Evolutionary conservation across 2,329 filamentous ascomycete genomes (phyloP).

Genomic region (Fusarium armeniacum): DNA sequence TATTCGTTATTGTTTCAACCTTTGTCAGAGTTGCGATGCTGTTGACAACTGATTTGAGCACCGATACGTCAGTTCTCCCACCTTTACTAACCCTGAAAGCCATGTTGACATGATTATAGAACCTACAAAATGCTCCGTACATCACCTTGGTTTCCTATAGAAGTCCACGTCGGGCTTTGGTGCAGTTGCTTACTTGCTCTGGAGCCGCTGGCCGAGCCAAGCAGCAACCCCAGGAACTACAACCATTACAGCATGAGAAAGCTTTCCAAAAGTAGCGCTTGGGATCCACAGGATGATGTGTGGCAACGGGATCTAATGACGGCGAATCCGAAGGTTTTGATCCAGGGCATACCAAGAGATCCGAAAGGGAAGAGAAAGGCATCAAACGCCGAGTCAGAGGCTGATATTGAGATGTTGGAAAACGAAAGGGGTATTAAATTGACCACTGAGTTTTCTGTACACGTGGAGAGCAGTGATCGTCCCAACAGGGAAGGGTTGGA

Average conservation of each 20-base stretch:
- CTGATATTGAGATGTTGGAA: conserved; percentile 32
- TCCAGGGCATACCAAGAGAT: conserved; percentile 17
- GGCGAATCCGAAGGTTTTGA: conserved; percentile 25
- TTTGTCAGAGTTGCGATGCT: conserved; percentile 58
- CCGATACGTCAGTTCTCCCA: conserved; percentile 52
- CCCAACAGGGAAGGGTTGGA: conserved; percentile 19
- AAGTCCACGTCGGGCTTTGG: conserved; percentile 61
- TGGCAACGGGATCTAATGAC: conserved; percentile 35
- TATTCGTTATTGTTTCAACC: conserved; percentile 56
- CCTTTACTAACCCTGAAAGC: too few relatives aligned
- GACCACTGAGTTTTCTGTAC: conserved; percentile 43
- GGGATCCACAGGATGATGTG: conserved; percentile 19
- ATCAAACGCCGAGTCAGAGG: conserved; percentile 32
- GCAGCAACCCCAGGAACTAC: conserved; percentile 23
- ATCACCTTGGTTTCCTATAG: conserved; percentile 58
- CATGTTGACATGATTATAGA: conserved; percentile 41
- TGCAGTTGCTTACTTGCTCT: conserved; percentile 58
- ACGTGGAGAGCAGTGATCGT: conserved; percentile 37
- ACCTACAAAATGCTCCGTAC: conserved; percentile 56
- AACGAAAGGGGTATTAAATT: conserved; percentile 38
- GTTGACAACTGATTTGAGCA: conserved; percentile 49
- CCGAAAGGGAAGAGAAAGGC: conserved; percentile 10
- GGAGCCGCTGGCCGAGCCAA: conserved; percentile 55
- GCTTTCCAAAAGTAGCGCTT: conserved; percentile 35
- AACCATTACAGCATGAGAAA: conserved; percentile 41